phyloP scores from a whole-genome alignment of 1,139 yeast genomes.

The Kurtzmaniella quercitrusa region DNA sequence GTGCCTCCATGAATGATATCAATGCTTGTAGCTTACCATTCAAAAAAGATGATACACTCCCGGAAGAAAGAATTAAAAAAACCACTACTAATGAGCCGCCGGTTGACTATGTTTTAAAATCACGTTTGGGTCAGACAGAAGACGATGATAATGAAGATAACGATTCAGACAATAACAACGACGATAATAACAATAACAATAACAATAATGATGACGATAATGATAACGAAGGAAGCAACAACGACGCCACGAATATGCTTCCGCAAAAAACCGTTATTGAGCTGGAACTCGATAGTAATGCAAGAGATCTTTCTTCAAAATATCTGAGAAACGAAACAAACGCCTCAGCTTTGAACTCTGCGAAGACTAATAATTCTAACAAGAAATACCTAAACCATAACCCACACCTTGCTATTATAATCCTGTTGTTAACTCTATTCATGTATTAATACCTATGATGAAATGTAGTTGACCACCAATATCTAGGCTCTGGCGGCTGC shows the following conservation, averaged over 20 bases:
- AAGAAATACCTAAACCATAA: not conserved
- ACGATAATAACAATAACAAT: not conserved
- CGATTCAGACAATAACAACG: not conserved
- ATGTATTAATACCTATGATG: not conserved
- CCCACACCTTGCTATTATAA: not conserved
- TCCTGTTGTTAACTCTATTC: not conserved
- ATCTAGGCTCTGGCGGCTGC: too few relatives aligned
- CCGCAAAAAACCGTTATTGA: too few relatives aligned
- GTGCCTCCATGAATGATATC: slow-evolving; percentile 42
- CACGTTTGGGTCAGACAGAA: not conserved
- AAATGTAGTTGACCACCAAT: not conserved
- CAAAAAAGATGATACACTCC: slow-evolving; percentile 30
- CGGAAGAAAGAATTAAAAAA: not conserved
- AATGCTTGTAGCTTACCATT: slow-evolving; percentile 51
- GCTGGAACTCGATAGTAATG: not conserved
- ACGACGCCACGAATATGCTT: too few relatives aligned
- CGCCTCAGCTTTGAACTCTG: not conserved
- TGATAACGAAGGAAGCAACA: too few relatives aligned
- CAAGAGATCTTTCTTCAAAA: not conserved
- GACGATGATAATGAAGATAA: not conserved
- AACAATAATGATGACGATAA: not conserved
- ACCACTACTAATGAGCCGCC: not conserved
- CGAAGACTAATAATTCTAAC: not conserved
- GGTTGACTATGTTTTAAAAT: slow-evolving; percentile 1
- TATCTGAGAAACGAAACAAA: not conserved